Conservation (phyloP, 805 yeast genomes). For the Yamadazyma sp. region DNA sequence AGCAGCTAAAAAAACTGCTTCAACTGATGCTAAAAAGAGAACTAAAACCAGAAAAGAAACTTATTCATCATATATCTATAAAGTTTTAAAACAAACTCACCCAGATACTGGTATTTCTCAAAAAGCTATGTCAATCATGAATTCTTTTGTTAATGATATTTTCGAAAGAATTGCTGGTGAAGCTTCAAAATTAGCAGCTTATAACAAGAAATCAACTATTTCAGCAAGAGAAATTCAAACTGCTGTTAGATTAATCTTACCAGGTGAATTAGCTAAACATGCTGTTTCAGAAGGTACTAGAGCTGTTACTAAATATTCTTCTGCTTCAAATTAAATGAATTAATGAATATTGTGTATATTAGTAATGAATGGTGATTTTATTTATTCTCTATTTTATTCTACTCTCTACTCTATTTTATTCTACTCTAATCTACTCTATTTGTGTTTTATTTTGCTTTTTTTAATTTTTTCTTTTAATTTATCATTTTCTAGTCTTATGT, state of each 20-base stretch:
- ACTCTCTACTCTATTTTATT: too few relatives aligned
- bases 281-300: constrained; percentile 99
- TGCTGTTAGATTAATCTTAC: constrained; percentile 95
- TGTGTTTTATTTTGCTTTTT: too few relatives aligned
- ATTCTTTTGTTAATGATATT: constrained; percentile 96
- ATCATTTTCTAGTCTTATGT: too few relatives aligned
- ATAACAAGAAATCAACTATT: constrained; percentile 97
- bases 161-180: constrained; percentile 97
- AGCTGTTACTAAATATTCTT: constrained; percentile 95
- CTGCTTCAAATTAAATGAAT: constrained; percentile 37
- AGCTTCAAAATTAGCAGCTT: constrained; percentile 97
- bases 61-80: constrained; percentile 96
- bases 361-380: constrained; percentile 9
- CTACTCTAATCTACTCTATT: too few relatives aligned
- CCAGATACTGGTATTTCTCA: constrained; percentile 99
- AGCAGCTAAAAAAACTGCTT: constrained; percentile 81
- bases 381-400: too few relatives aligned
- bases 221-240: constrained; percentile 99
- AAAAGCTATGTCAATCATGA: constrained; percentile 98
- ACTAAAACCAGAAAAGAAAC: constrained; percentile 96
- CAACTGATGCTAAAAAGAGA: constrained; percentile 85
- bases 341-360: not conserved
- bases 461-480: too few relatives aligned
- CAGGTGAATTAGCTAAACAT: constrained; percentile 98
- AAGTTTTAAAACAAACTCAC: constrained; percentile 97